phyloP scores from a whole-genome alignment of 1,284 basidiomycete genomes.

The Ustilago cynodontis region DNA sequence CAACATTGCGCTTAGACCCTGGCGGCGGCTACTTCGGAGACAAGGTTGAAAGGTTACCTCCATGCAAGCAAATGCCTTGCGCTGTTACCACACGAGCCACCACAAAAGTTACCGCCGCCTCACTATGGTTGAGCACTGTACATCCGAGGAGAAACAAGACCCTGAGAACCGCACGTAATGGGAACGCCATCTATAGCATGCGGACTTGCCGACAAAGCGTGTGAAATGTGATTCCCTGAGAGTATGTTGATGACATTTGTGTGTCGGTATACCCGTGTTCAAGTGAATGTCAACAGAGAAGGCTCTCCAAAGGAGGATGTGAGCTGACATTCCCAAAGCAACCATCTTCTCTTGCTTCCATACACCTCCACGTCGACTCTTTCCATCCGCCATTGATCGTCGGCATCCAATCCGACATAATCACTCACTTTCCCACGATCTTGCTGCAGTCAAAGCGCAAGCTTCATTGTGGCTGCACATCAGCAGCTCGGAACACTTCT shows the following conservation, averaged over 20 bases:
- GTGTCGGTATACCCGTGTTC: no score
- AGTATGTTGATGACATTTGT: no score
- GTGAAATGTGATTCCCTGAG: not conserved
- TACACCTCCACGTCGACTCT: not conserved
- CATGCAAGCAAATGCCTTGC: no score
- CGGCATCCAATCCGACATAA: not conserved
- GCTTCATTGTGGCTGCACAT: no score
- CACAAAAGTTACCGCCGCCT: slow-evolving; percentile 1
- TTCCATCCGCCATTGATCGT: not conserved
- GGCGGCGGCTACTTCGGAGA: not conserved
- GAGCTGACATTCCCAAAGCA: not conserved
- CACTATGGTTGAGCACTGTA: not conserved
- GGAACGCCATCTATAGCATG: not conserved
- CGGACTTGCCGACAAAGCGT: not conserved
- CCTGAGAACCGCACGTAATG: not conserved
- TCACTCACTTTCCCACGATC: not conserved
- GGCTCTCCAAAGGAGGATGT: no score
- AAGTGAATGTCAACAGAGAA: no score
- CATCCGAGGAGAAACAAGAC: slow-evolving; percentile 2
- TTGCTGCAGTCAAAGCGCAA: not conserved
- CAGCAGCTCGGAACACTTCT: no score
- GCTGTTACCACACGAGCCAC: no score
- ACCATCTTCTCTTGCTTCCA: not conserved
- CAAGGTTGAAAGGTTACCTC: no score
- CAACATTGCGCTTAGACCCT: not conserved